Percentiles rank a stretch among this genome's conserved stretches.
phyloP scores from a whole-genome alignment of 768 basidiomycete species.

The Tulasnella sp. region DNA sequence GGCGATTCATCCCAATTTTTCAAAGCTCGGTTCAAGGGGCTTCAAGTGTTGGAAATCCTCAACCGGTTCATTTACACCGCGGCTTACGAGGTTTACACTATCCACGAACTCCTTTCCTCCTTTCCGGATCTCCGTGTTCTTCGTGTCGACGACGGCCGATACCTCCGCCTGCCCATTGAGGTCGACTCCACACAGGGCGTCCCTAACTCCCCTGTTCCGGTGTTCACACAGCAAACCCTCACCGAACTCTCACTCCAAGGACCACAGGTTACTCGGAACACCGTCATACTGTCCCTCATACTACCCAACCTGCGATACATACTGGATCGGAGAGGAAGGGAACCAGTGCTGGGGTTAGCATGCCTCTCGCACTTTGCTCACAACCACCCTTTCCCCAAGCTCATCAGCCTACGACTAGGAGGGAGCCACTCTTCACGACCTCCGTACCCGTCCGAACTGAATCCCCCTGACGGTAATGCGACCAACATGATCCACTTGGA shows the following conservation, averaged over 20 bases:
- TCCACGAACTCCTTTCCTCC: slow-evolving; percentile 65
- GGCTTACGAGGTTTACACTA: slow-evolving; percentile 65
- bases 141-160: slow-evolving; percentile 26
- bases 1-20: background rate
- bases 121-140: slow-evolving; percentile 33
- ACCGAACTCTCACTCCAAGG: background rate
- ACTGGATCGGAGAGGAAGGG: background rate
- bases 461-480: background rate
- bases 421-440: background rate
- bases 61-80: slow-evolving; percentile 34
- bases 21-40: background rate
- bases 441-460: background rate
- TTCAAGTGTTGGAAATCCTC: background rate
- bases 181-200: background rate
- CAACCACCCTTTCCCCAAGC: background rate
- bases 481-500: background rate
- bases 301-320: background rate
- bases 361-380: background rate
- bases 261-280: background rate
- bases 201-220: background rate
- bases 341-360: background rate
- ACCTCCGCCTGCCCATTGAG: background rate
- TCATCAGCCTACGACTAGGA: background rate
- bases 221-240: background rate
- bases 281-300: background rate